phyloP scores from a whole-genome alignment of 2,329 filamentous ascomycete species.

The Penicillium frequentans region DNA sequence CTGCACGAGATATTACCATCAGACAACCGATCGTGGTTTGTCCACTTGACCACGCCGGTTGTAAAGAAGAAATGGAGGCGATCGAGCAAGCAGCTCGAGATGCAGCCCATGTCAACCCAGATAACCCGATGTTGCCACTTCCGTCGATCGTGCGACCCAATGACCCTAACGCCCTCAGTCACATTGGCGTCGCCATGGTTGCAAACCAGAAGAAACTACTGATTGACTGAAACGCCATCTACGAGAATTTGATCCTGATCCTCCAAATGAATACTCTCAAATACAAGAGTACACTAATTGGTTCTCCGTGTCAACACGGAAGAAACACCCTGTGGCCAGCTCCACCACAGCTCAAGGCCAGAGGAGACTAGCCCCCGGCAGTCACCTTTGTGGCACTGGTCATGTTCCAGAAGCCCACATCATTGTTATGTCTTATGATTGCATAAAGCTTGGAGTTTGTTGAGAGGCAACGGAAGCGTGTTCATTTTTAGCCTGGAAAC shows the following conservation, averaged over 20 bases:
- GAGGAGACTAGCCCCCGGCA: not conserved
- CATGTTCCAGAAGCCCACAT: conserved; percentile 5
- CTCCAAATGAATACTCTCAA: conserved; percentile 3
- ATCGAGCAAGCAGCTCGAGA: conserved; percentile 96
- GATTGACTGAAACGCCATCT: conserved; percentile 57
- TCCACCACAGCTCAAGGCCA: not conserved
- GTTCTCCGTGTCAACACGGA: conserved; percentile 1
- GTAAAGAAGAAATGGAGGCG: conserved; percentile 97
- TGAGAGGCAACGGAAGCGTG: conserved; percentile 28
- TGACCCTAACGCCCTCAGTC: conserved; percentile 64
- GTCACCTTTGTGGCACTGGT: not conserved
- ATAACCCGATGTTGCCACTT: conserved; percentile 90
- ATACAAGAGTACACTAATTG: conserved; percentile 18
- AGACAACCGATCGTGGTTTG: conserved; percentile 95
- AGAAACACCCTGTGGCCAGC: not conserved
- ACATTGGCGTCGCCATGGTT: conserved; percentile 63
- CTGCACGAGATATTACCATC: conserved; percentile 82
- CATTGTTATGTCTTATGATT: conserved; percentile 35
- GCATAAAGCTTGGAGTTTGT: conserved; percentile 38
- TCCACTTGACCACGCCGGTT: conserved; percentile 89
- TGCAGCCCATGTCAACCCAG: conserved; percentile 80
- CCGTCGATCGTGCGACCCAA: conserved; percentile 76
- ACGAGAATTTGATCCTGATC: not conserved
- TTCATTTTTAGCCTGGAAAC: conserved; percentile 19
- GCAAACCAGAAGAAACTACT: conserved; percentile 62